Base-by-base conservation (phyloP, 805 yeast genomes). In the Candida morakotiae region DNA sequence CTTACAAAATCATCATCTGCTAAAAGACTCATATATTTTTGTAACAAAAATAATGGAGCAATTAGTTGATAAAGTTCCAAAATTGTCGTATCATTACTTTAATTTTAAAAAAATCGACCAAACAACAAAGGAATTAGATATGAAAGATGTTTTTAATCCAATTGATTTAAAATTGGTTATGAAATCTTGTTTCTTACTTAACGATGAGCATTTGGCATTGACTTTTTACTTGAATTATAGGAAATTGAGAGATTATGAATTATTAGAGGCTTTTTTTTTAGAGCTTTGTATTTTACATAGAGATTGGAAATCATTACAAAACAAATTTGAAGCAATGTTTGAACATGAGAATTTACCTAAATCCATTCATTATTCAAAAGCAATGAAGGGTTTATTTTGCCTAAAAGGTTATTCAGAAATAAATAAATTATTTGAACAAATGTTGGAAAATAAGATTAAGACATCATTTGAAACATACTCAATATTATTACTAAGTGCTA, bases 331-430 rank as follows among this genome's bases (percentile, higher is more conserved):
- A 48, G 67, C 63, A 16, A 63, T 74, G 53, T 75, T 75, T 47
- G 78, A 75, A 1, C 55, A 63, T n/a, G 79, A 77, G 1, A 62
- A 72, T 28, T 55, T 75, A 18, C 84, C 85, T 1, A 68, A 69
- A 33, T 57, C 67, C 21, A 49, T 53, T 20, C 86, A 83, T 46
- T 83, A 83, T 51, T 66, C 73, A 3, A 70, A 77, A 13, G 78
- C 81, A 9, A 79, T 84, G 73, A 58, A 64, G 37, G 77, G 83
- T 0, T 58, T 84, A 42, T 79, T 85, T 1, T 44, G 50, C 4
- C 52, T 62, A 23, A 81, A 76, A 8, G 77, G 74, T 45, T 56
- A 49, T 28, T 67, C 55, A 27, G 72, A 68, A 51, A 78, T 74
- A 9, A 73, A 71, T 19, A 56, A 52, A 39, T 59, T 84, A 39